Base-by-base conservation (phyloP, 2,329 filamentous ascomycete genomes). In the Aureobasidium sp. region DNA sequence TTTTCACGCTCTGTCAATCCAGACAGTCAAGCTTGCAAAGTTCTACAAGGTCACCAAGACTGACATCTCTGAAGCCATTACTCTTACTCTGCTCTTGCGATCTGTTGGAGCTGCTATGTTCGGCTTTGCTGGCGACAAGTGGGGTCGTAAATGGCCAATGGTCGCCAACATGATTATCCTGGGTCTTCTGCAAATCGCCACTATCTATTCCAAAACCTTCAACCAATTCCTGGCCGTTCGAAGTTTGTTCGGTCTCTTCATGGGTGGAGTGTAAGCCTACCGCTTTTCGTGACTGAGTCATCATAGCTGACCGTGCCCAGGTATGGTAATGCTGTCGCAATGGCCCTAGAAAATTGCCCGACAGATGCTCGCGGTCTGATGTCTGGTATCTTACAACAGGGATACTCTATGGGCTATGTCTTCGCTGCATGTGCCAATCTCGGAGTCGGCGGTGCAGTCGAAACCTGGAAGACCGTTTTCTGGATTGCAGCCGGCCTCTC, bases 361-460 rank as follows among this genome's bases (percentile, higher is more conserved):
- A 48, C 52, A 26, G 84, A 89, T 62, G 86, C 89, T 8, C 82
- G 90, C 71, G 90, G 90, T 67, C 78, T 94, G 41, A 89, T 94
- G 83, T 90, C 87, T 15, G 90, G 90, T 60, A 88, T 94, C 56
- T 76, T 93, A 20, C 90, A 94, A 69, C 89, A 91, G 73, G 90
- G 90, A 2, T 92, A 91, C 71, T 87, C 87, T 0, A 82, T 91
- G 66, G 90, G 90, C 36, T 93, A 93, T 70, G 84, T 94, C 44
- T 80, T 91, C 65, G 90, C 90, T 6, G 89, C 89, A 2, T 88
- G 85, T 69, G 85, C 84, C 68, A 91, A 89, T 66, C 82, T 91
- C 44, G 87, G 87, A 53, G 87, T 91, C 17, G 87, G 88, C 36
- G 87, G 82, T 12, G 76, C 68, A 4, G 77, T 76, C 1, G 78